A percentile compares a stretch with the other conserved stretches of the same genome.
Evolutionary conservation across 2,329 filamentous ascomycete species (phyloP).

Genomic region (Penicillium griseofulvum): DNA sequence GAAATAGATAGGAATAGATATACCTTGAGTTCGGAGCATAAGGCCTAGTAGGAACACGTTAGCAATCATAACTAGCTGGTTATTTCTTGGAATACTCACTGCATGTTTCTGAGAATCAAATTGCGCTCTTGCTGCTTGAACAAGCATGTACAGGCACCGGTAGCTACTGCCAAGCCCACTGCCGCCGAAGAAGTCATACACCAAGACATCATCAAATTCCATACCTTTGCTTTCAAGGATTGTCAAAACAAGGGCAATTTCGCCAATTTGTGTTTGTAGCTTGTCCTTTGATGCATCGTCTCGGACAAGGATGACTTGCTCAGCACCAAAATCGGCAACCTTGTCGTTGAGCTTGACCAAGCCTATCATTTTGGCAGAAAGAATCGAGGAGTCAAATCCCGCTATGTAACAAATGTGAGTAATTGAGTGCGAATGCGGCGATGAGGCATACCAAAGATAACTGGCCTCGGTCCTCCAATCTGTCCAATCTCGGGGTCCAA

Average conservation of each 20-base stretch:
- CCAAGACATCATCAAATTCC: conserved; percentile 38
- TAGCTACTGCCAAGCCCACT: conserved; percentile 21
- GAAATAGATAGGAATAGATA: background rate
- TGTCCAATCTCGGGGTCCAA: conserved; percentile 30
- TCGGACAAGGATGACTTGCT: conserved; percentile 36
- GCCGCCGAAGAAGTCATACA: conserved; percentile 31
- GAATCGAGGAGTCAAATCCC: conserved; percentile 17
- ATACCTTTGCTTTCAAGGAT: conserved; percentile 37
- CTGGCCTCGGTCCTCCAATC: conserved; percentile 25
- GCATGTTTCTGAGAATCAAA: conserved; percentile 25
- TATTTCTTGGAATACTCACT: background rate
- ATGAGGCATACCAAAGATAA: conserved; percentile 19
- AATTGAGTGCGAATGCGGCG: background rate
- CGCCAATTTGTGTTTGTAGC: conserved; percentile 24
- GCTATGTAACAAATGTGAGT: conserved; percentile 8
- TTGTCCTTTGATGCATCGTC: conserved; percentile 28
- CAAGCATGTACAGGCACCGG: conserved; percentile 19
- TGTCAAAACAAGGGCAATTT: conserved; percentile 30
- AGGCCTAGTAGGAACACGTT: conserved; percentile 6
- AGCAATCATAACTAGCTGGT: background rate
- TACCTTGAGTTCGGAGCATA: conserved; percentile 17
- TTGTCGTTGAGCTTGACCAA: conserved; percentile 19
- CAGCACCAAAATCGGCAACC: conserved; percentile 30
- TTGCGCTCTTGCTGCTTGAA: background rate
- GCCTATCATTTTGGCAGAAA: conserved; percentile 24